A percentile compares a stretch with the other conserved stretches of the same genome.
phyloP scores from a whole-genome alignment of 306 rosid genomes.

The Chamaecrista fasciculata region DNA sequence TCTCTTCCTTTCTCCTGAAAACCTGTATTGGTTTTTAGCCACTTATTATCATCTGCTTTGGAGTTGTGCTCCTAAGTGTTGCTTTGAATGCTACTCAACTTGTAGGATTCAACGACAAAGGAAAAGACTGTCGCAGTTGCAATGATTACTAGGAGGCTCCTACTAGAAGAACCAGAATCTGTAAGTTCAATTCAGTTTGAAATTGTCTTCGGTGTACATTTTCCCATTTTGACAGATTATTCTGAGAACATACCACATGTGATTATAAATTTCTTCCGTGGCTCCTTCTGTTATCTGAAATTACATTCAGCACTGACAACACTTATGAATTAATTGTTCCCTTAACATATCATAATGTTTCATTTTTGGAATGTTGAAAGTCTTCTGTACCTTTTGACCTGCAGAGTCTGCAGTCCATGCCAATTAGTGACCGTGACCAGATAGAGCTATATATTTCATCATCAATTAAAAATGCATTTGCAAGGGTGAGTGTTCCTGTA shows the following conservation, averaged over 20 bases:
- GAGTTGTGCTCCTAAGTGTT: slow-evolving; percentile 26
- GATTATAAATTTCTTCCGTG: slow-evolving; percentile 2
- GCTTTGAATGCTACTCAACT: slow-evolving; percentile 27
- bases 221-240: slow-evolving; percentile 25
- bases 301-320: not conserved
- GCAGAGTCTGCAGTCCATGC: slow-evolving; percentile 66
- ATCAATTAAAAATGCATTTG: slow-evolving; percentile 72
- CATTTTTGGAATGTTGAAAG: slow-evolving; percentile 8
- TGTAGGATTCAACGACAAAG: slow-evolving; percentile 70
- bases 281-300: not conserved
- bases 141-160: slow-evolving; percentile 92
- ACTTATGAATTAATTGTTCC: not conserved
- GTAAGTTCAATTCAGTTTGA: slow-evolving; percentile 45
- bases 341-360: not conserved
- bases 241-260: slow-evolving; percentile 11
- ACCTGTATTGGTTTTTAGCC: slow-evolving; percentile 15
- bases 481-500: slow-evolving; percentile 67
- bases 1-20: slow-evolving; percentile 12
- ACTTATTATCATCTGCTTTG: slow-evolving; percentile 17
- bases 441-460: slow-evolving; percentile 75
- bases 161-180: slow-evolving; percentile 82
- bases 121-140: slow-evolving; percentile 84
- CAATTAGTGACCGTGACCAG: slow-evolving; percentile 83
- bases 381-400: slow-evolving; percentile 25
- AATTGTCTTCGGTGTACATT: not conserved